Conservation (phyloP, 768 basidiomycete species). For the Russula compacta region DNA sequence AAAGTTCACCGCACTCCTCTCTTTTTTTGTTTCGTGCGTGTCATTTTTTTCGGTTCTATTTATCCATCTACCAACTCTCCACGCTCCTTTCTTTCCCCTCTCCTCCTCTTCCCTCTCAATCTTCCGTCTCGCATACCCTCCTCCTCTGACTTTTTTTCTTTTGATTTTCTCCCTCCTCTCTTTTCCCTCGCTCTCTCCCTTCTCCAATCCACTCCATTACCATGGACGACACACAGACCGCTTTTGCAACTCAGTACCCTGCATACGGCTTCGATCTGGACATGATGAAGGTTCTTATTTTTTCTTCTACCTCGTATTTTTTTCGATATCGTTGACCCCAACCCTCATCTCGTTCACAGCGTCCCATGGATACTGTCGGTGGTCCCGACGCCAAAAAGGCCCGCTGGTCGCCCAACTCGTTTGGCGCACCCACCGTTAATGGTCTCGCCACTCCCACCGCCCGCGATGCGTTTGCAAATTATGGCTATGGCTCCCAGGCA, state of each 20-base stretch:
- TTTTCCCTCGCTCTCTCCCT: conserved; percentile 18
- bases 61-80: conserved; percentile 22
- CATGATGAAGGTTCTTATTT: conserved; percentile 73
- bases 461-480: conserved; percentile 75
- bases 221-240: conserved; percentile 68
- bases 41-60: conserved; percentile 25
- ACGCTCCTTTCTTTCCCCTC: conserved; percentile 19
- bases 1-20: conserved; percentile 28
- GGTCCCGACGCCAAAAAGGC: conserved; percentile 86
- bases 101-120: conserved; percentile 24
- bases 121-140: conserved; percentile 34
- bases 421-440: conserved; percentile 29
- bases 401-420: conserved; percentile 72
- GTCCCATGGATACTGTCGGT: conserved; percentile 76
- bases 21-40: conserved; percentile 36
- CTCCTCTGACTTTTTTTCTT: conserved; percentile 48
- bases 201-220: not conserved
- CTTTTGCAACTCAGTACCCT: conserved; percentile 60
- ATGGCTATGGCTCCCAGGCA: conserved; percentile 75
- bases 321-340: not conserved
- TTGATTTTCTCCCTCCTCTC: conserved; percentile 25
- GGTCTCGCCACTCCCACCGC: conserved; percentile 36
- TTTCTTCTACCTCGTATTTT: not conserved
- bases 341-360: conserved; percentile 33
- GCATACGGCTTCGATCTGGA: conserved; percentile 75